These are phyloP conservation scores for Secale cereale DNA, from an alignment of 176 grass and related monocot genomes.

Conservation along the genomic window DNA sequence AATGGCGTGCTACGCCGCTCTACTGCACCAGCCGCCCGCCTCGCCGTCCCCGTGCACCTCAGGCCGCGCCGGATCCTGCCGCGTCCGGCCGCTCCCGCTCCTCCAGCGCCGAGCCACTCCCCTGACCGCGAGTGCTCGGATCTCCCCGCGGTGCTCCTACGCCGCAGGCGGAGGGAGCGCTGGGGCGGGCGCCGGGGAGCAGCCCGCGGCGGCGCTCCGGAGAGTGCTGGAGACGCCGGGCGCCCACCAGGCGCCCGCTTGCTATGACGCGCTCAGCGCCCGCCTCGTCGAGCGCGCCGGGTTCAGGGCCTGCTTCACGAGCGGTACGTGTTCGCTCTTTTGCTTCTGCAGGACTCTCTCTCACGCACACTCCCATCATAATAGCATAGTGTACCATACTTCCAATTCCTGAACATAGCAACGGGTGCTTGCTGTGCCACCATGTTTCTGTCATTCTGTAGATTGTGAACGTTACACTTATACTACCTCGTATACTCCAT, in stretches of 20 bases:
- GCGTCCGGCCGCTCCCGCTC: not conserved
- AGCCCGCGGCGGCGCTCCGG: slow-evolving; percentile 44
- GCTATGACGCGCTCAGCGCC: slow-evolving; percentile 90
- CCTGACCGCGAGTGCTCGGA: not conserved
- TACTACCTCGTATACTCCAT: not conserved
- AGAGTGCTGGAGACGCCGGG: slow-evolving; percentile 50
- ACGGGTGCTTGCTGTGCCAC: not conserved
- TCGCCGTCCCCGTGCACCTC: slow-evolving; percentile 18
- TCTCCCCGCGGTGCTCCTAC: slow-evolving; percentile 32
- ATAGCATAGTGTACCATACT: not conserved
- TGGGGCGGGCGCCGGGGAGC: not conserved
- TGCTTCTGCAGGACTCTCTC: not conserved
- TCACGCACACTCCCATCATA: not conserved
- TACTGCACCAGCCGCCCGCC: slow-evolving; percentile 26
- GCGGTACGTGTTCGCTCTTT: slow-evolving; percentile 62
- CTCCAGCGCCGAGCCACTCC: not conserved
- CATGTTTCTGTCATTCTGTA: not conserved
- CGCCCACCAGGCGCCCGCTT: slow-evolving; percentile 74
- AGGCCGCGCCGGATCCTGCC: not conserved
- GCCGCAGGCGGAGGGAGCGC: not conserved
- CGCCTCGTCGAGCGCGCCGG: slow-evolving; percentile 70
- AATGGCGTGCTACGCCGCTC: slow-evolving; percentile 42
- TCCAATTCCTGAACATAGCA: not conserved
- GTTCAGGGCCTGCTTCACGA: slow-evolving; percentile 80
- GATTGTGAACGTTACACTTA: not conserved